Evolutionary conservation across 352 stramenopile genomes (phyloP), one percentile per base, ranked within the genome.

Genomic region (Phytophthora megakarya): DNA sequence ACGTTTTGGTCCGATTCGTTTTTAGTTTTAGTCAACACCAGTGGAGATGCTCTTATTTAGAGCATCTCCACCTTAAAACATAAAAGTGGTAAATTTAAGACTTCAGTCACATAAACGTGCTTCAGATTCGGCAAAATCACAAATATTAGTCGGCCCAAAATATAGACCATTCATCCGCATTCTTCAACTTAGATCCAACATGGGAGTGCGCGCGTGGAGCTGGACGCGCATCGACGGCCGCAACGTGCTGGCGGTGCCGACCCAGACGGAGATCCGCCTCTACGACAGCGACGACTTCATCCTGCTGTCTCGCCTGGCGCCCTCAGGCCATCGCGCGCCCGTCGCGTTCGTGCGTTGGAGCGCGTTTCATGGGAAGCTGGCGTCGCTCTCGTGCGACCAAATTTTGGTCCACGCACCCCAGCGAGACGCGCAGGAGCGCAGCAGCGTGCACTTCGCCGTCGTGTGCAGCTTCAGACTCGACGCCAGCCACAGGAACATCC

Each of bases 241-340:
- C 62, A 95, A 92, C 48, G 86, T 95, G 61, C 67, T 92, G 35
- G 86, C 86, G 15, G 77, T 95, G 35, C 81, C 84, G 44, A 85
- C 77, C 39, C 72, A 75, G 49, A 75, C 76, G 18, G 79, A 90
- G 53, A 88, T 95, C 44, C 77, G 85, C 26, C 68, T 95, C 10
- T 90, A 90, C 67, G 86, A 95, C 62, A 92, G 80, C 52, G 82
- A 90, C 42, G 84, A 95, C 72, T 95, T 95, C 67, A 82, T 89
- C n/a, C 70, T 95, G 30, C 61, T 93, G 25, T 64, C 76, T 15
- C 78, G 73, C 40, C 82, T 95, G 53, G 62, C 79, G 45, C 71
- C 74, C 15, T 78, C 84, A 16, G 80, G 80, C 59, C 84, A 95
- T 54, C 56, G 61, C 13, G 66, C 70, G 58, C 70, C 80, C 43